Percentiles rank a stretch among this genome's conserved stretches.
Evolutionary conservation across 805 yeast species (phyloP).

Genomic region (Lachancea thermotolerans): DNA sequence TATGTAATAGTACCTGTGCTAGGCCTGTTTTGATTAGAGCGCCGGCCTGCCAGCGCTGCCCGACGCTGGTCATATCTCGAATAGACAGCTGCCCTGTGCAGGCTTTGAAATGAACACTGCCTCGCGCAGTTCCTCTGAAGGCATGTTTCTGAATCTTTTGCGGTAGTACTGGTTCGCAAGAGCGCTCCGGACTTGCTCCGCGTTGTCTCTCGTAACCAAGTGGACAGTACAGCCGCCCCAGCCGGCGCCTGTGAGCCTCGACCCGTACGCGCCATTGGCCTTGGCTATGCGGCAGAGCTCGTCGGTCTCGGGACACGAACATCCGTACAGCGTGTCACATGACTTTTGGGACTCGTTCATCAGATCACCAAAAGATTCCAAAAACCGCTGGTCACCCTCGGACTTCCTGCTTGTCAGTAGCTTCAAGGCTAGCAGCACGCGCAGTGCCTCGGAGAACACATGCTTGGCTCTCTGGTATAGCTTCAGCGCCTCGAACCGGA

Average conservation of each 20-base stretch:
- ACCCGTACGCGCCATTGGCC: conserved; percentile 52
- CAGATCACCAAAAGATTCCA: conserved; percentile 42
- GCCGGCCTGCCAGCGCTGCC: too few species aligned
- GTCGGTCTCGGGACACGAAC: conserved; percentile 52
- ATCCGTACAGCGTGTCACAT: conserved; percentile 41
- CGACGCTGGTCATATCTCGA: conserved; percentile 15
- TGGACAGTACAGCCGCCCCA: conserved; percentile 75
- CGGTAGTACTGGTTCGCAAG: conserved; percentile 47
- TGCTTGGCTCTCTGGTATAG: conserved; percentile 54
- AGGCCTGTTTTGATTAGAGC: too few species aligned
- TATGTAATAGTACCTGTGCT: too few species aligned
- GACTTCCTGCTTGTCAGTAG: conserved; percentile 29
- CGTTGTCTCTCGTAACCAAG: conserved; percentile 34
- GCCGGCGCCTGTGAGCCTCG: conserved; percentile 75
- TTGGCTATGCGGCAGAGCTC: conserved; percentile 47
- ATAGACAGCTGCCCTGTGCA: conserved; percentile 42
- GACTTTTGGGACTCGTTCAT: conserved; percentile 57
- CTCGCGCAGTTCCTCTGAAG: conserved; percentile 38
- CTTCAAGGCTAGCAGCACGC: conserved; percentile 47
- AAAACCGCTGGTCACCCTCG: conserved; percentile 30
- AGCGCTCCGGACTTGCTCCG: conserved; percentile 38
- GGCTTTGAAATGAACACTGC: conserved; percentile 53
- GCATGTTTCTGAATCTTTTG: conserved; percentile 41
- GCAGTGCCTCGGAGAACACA: conserved; percentile 53
- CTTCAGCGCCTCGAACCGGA: conserved; percentile 48